phyloP scores from a whole-genome alignment of 2,329 filamentous ascomycete species.

The Verticillium nonalfalfae region DNA sequence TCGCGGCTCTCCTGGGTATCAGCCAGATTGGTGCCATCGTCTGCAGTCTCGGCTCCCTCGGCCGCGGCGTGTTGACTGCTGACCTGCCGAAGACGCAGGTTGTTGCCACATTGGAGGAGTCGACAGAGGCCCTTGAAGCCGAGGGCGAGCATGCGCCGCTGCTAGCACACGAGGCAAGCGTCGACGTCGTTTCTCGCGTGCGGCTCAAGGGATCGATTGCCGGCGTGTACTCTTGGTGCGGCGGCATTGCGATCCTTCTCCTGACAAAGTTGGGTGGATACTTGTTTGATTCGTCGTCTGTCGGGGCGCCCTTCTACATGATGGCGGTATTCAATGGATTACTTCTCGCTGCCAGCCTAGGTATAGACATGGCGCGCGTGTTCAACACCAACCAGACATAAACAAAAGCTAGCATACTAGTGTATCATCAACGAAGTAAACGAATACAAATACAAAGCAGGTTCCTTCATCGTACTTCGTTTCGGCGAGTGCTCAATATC shows the following conservation, averaged over 20 bases:
- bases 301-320: conserved; percentile 85
- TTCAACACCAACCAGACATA: conserved; percentile 16
- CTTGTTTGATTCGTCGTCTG: conserved; percentile 70
- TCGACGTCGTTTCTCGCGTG: conserved; percentile 37
- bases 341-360: conserved; percentile 52
- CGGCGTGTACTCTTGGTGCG: conserved; percentile 86
- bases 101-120: conserved; percentile 17
- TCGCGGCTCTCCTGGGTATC: conserved; percentile 76
- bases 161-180: conserved; percentile 19
- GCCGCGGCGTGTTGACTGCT: conserved; percentile 64
- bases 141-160: conserved; percentile 34
- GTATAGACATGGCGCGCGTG: conserved; percentile 39
- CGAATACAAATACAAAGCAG: not conserved
- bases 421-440: too few species aligned
- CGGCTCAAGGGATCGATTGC: conserved; percentile 88
- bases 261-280: conserved; percentile 87
- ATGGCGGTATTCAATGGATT: conserved; percentile 83
- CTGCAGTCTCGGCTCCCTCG: conserved; percentile 84
- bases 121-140: conserved; percentile 21
- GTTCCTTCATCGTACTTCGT: too few species aligned
- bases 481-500: too few species aligned
- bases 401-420: too few species aligned
- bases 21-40: conserved; percentile 97
- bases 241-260: conserved; percentile 82
- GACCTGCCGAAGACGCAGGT: conserved; percentile 25